Evolutionary conservation across 179 eudicot species (phyloP).

Genomic region (Camellia oleifera): DNA sequence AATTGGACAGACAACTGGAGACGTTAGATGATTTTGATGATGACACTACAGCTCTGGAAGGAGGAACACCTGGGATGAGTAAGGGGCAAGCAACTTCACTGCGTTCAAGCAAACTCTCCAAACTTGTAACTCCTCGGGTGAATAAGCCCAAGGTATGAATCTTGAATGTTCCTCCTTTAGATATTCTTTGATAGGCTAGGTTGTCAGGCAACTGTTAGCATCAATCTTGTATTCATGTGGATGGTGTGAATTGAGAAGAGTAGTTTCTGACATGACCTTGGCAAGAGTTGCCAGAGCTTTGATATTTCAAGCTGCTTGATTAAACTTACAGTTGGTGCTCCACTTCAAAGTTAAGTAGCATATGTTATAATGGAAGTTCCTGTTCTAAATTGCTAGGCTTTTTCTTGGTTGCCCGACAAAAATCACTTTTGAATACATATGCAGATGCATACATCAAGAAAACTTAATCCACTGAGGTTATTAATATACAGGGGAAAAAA

Average conservation of each 20-base stretch:
- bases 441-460: no score
- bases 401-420: no score
- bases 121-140: slow-evolving; percentile 33
- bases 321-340: not conserved
- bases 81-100: slow-evolving; percentile 27
- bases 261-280: not conserved
- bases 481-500: no score
- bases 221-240: not conserved
- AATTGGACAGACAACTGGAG: slow-evolving; percentile 61
- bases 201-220: not conserved
- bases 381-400: no score
- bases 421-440: no score
- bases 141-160: slow-evolving; percentile 48
- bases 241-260: not conserved
- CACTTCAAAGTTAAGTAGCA: not conserved
- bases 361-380: not conserved
- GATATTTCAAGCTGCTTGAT: slow-evolving; percentile 1
- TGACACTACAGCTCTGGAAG: slow-evolving; percentile 54
- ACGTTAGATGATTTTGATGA: slow-evolving; percentile 89
- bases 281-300: slow-evolving; percentile 4
- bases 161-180: not conserved
- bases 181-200: not conserved
- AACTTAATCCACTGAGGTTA: no score
- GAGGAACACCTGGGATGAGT: slow-evolving; percentile 20
- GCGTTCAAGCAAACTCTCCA: slow-evolving; percentile 47